Evolutionary conservation across 805 yeast species (phyloP), one percentile per base, ranked within the genome.

Genomic region (Candida bentonensis): DNA sequence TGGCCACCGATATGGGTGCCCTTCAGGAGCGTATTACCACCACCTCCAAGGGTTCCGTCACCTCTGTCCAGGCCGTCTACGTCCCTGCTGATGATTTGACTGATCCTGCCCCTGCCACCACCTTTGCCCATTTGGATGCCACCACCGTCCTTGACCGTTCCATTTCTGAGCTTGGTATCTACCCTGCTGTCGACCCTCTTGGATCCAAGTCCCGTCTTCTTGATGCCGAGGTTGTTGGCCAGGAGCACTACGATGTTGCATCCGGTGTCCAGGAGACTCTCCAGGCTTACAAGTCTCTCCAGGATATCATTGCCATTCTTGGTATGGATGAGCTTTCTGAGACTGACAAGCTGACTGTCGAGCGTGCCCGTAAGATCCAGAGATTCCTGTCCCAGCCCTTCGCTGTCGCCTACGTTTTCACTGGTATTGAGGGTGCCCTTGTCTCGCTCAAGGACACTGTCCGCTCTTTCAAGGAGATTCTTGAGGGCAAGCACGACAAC

Each of bases 251-350:
- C 75, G 82, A 81, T 59, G 86, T 82, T 68, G 98, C 98, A 54
- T 74, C 94, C 59, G 65, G 72, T 62, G 98, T 92, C 59, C 98
- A 92, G 78, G 92, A 88, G 76, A 92, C 98, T 61, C 78, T 92
- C 70, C 98, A 92, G 78, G 96, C 97, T 61, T 92, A 92, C 83
- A 92, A 92, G 79, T 92, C 98, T 60, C 79, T 92, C 69, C 98
- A 92, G 78, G 98, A 92, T 82, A 92, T 92, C 73, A 92, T 92
- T 81, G 98, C 98, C 72, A 92, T 92, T 79, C 83, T 92, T 72
- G 98, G 98, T 88, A 92, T 92, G 98, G 98, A 92, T 73, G 98
- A 92, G 79, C 82, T 92, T 76, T 87, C 96, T 57, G 98, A 92
- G 78, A 73, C 80, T 62, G 98, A 92, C 75, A 92, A 92, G 77